Evolutionary conservation across 306 rosid species (phyloP).

Genomic region (Fagus sylvatica): DNA sequence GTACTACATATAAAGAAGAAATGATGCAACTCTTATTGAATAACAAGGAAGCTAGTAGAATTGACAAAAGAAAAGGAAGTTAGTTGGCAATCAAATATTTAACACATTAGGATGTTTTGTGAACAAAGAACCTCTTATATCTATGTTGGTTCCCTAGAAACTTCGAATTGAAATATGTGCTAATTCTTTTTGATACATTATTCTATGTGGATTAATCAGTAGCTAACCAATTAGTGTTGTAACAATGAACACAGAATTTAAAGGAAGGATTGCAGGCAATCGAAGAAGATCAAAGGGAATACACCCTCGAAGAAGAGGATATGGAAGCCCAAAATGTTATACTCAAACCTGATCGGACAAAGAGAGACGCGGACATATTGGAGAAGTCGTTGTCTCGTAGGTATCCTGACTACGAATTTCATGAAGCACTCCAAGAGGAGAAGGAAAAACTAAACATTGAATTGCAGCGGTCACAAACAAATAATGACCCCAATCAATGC

Average conservation of each 20-base stretch:
- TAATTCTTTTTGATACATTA: background rate
- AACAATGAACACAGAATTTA: constrained; percentile 21
- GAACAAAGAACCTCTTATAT: too few relatives aligned
- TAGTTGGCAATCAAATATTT: too few relatives aligned
- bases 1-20: background rate
- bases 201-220: background rate
- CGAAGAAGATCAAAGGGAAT: constrained; percentile 36
- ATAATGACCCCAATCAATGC: constrained; percentile 30
- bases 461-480: constrained; percentile 28
- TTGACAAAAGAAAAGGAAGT: too few relatives aligned
- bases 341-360: constrained; percentile 31
- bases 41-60: background rate
- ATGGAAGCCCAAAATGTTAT: constrained; percentile 35
- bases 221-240: background rate
- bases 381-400: constrained; percentile 34
- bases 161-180: too few relatives aligned
- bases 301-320: constrained; percentile 43
- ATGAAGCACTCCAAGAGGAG: constrained; percentile 44
- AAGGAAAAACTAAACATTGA: constrained; percentile 35
- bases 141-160: too few relatives aligned
- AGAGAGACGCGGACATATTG: constrained; percentile 31
- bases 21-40: background rate
- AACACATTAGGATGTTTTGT: too few relatives aligned
- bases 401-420: constrained; percentile 36
- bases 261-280: constrained; percentile 31